phyloP scores from a whole-genome alignment of 192 early-diverging fungal genomes.

The Haplosporangium gracile region DNA sequence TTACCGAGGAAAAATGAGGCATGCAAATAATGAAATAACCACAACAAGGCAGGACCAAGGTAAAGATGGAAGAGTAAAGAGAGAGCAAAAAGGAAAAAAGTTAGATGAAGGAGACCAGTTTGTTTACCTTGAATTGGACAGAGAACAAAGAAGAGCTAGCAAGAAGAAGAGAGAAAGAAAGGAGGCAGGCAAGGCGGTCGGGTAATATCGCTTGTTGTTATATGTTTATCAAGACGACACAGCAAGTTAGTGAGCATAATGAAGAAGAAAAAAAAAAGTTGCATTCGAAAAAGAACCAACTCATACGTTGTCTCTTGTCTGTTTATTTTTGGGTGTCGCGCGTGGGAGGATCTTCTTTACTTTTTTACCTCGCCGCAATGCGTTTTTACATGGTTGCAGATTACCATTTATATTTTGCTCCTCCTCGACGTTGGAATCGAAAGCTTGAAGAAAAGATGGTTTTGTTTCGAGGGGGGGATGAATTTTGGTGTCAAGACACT shows the following conservation, averaged over 20 bases:
- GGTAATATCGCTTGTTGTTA: not conserved
- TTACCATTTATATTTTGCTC: not conserved
- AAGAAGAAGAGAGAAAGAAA: not conserved
- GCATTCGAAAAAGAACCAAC: constrained; percentile 8
- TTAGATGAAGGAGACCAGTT: too few species aligned
- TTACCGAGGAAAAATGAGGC: not conserved
- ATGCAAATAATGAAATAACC: not conserved
- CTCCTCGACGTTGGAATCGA: not conserved
- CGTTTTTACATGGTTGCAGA: too few species aligned
- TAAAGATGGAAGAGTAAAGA: not conserved
- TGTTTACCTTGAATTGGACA: not conserved
- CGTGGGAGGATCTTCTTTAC: too few species aligned
- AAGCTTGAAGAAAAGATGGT: not conserved
- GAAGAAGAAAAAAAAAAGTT: not conserved
- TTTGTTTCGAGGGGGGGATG: not conserved
- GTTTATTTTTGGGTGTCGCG: not conserved
- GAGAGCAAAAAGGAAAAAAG: too few species aligned
- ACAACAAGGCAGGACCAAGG: not conserved
- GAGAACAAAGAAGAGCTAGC: not conserved
- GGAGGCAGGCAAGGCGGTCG: not conserved
- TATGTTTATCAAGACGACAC: not conserved
- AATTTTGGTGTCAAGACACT: not conserved
- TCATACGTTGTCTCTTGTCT: not conserved
- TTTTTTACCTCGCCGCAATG: too few species aligned
- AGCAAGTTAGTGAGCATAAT: not conserved